Conservation (phyloP, 768 basidiomycete species). For the Boletus eberwhitei region DNA sequence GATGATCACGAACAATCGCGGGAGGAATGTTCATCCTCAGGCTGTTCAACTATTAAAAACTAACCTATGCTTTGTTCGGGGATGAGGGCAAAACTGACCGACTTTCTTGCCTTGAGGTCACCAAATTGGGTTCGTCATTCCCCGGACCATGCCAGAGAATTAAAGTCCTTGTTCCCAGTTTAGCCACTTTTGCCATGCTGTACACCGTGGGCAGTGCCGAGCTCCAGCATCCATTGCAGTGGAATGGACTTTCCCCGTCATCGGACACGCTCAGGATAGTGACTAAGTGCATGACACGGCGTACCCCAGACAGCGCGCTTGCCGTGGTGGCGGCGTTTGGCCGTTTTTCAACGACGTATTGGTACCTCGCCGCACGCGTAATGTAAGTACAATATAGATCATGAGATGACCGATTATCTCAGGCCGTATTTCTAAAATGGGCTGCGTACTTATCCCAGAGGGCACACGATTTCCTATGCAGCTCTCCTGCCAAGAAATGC, state of each 20-base stretch:
- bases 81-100: neutral
- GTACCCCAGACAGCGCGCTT: too few species aligned
- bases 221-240: neutral
- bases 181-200: neutral
- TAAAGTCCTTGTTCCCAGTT: neutral
- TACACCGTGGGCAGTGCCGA: neutral
- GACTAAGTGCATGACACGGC: neutral
- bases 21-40: neutral
- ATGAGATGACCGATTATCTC: neutral
- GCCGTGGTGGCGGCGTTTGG: neutral
- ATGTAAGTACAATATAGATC: neutral
- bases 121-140: neutral
- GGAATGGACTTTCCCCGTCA: neutral
- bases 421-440: too few species aligned
- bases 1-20: neutral
- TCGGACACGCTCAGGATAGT: neutral
- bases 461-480: too few species aligned
- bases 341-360: neutral
- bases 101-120: neutral
- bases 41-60: neutral
- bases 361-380: neutral
- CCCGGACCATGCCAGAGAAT: neutral
- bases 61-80: slow-evolving; percentile 1
- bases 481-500: neutral
- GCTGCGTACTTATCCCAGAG: neutral